Evolutionary conservation across 352 stramenopile genomes (phyloP), one percentile per base, ranked within the genome.

Genomic region (Phytophthora aleatoria): DNA sequence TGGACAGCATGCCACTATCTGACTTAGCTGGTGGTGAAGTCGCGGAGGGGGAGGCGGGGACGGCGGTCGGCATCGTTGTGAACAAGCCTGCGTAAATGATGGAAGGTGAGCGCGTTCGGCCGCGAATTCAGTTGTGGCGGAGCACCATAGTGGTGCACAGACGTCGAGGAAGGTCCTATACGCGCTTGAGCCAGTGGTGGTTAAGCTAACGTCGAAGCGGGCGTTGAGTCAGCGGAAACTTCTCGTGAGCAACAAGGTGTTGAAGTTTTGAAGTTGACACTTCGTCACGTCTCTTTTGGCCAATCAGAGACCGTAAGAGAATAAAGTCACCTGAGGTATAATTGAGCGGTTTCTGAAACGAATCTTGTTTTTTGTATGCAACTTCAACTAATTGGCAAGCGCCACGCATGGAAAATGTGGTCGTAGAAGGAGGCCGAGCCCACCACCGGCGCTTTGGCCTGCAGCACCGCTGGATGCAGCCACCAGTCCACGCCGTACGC

Each of bases 401-500:
- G 77, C 87, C 87, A 95, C 16, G 87, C 71, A 50, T 94, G 85
- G 59, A 93, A 95, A 28, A 43, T 42, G 51, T 86, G 82, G 45
- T 95, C 83, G 73, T 95, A 94, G 67, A 95, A 95, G 39, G 87
- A 94, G 48, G 76, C 87, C 30, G 83, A 93, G 15, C 78, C 85
- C 15, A 95, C 57, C 5, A 92, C 77, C 0, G 81, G 84, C 38
- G 67, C 56, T 0, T 69, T 49, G 15, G 75, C 77, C 6, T 41
- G 26, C 16, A 92, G 57, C 11, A 75, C 74, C 11, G 26, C 8
- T 3, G 76, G 67, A 39, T 89, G 65, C 30, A 72, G 59, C 83
- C 83, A 94, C 87, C 87, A 95, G 64, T 95, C 87, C 20, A 92
- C 83, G 44, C 87, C 87, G 43, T 95, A 95, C 5, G 87, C 87